A percentile compares a stretch with the other conserved stretches of the same genome.
Conservation (phyloP, 2,329 filamentous ascomycete genomes). For the Rhynchosporium graminicola region DNA sequence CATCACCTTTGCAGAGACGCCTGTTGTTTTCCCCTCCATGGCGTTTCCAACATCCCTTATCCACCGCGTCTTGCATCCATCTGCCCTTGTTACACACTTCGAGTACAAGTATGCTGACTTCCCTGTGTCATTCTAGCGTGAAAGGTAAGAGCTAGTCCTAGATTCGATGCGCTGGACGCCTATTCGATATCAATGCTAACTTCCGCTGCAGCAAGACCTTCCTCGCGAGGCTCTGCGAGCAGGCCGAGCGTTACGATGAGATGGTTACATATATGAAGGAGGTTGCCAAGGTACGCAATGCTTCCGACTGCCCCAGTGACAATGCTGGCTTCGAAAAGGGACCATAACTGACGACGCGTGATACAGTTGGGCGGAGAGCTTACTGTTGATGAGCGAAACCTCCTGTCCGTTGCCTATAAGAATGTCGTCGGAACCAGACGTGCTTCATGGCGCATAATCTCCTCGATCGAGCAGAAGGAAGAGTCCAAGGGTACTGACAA, state of each 20-base stretch:
- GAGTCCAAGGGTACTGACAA: constrained; percentile 97
- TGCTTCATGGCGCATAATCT: constrained; percentile 99
- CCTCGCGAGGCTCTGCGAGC: constrained; percentile 99
- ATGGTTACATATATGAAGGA: constrained; percentile 99
- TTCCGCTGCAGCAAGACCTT: constrained; percentile 83
- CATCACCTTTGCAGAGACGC: constrained; percentile 23
- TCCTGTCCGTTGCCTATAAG: constrained; percentile 99
- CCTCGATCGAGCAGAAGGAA: constrained; percentile 99
- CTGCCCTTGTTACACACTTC: constrained; percentile 17
- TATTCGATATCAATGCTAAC: constrained; percentile 31
- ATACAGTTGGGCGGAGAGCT: constrained; percentile 68
- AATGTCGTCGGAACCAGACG: constrained; percentile 98
- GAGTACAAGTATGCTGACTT: constrained; percentile 31
- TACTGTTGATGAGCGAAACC: constrained; percentile 96
- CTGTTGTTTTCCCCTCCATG: constrained; percentile 32
- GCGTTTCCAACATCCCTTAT: constrained; percentile 28
- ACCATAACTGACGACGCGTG: constrained; percentile 32
- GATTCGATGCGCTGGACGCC: constrained; percentile 13
- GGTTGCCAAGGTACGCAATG: constrained; percentile 77
- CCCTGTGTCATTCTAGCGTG: constrained; percentile 35
- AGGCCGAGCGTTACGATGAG: constrained; percentile 99
- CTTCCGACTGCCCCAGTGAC: constrained; percentile 32
- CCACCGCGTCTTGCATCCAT: constrained; percentile 30
- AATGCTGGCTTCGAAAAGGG: constrained; percentile 16
- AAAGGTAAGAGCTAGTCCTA: constrained; percentile 37